phyloP scores from a whole-genome alignment of 805 yeast species.

The Candida insectalens region DNA sequence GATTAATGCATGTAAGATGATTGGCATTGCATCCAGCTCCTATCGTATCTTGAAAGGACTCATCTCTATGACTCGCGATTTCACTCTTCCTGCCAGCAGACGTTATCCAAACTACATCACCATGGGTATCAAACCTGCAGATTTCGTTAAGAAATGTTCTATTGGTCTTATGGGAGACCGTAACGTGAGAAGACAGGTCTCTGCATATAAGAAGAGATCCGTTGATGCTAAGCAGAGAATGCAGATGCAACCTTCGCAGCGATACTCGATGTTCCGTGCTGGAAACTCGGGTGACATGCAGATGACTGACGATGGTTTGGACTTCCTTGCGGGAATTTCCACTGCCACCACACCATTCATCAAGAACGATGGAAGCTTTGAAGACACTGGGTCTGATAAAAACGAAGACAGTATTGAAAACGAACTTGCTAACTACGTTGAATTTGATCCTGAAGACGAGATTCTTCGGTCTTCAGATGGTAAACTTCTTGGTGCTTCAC shows the following conservation, averaged over 20 bases:
- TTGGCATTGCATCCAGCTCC: slow-evolving; percentile 34
- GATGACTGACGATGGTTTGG: slow-evolving; percentile 38
- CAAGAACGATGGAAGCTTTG: slow-evolving; percentile 15
- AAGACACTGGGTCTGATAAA: too few species aligned
- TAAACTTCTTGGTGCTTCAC: slow-evolving; percentile 57
- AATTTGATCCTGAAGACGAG: slow-evolving; percentile 25
- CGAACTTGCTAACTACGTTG: not conserved
- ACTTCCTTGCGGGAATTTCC: slow-evolving; percentile 25
- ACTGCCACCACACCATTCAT: slow-evolving; percentile 19
- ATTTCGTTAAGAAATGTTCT: slow-evolving; percentile 53
- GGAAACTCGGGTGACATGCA: slow-evolving; percentile 41
- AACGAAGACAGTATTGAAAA: slow-evolving; percentile 7
- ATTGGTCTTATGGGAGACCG: slow-evolving; percentile 42
- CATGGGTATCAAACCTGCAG: slow-evolving; percentile 48
- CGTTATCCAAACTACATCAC: slow-evolving; percentile 56
- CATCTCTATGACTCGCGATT: slow-evolving; percentile 51
- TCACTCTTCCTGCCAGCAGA: slow-evolving; percentile 47
- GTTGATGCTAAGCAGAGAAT: not conserved
- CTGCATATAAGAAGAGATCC: slow-evolving; percentile 5
- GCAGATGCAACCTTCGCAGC: slow-evolving; percentile 17
- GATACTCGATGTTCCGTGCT: slow-evolving; percentile 41
- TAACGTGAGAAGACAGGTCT: slow-evolving; percentile 21
- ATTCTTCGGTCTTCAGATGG: slow-evolving; percentile 41
- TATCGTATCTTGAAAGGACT: slow-evolving; percentile 50
- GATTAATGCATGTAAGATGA: slow-evolving; percentile 31